A percentile compares a stretch with the other conserved stretches of the same genome.
Evolutionary conservation across 139 green algal species (phyloP).

Genomic region (Coelastrella sp.): DNA sequence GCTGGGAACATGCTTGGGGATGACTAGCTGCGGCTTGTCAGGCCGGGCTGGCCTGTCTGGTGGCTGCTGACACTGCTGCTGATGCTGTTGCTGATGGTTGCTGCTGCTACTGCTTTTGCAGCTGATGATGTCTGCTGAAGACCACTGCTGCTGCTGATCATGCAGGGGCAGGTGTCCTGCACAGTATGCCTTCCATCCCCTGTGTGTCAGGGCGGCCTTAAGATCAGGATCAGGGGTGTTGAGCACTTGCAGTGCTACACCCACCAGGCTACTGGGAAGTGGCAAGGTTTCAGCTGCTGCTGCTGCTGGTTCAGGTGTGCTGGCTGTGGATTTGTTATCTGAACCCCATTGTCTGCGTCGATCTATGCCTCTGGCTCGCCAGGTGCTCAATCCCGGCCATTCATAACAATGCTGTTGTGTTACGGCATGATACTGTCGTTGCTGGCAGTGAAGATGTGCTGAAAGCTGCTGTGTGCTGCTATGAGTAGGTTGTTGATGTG

Average conservation of each 20-base stretch:
- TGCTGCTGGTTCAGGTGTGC: conserved; percentile 1
- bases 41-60: conserved; percentile 64
- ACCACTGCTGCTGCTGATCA: not conserved
- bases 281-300: not conserved
- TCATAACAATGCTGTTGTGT: conserved; percentile 34
- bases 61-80: conserved; percentile 24
- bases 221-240: conserved; percentile 54
- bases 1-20: conserved; percentile 57
- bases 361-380: conserved; percentile 51
- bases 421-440: not conserved
- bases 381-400: conserved; percentile 54
- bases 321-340: not conserved
- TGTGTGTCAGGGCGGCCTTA: conserved; percentile 75
- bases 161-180: conserved; percentile 55
- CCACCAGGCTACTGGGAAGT: not conserved
- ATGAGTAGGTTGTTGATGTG: not conserved
- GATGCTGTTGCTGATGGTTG: not conserved
- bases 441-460: not conserved
- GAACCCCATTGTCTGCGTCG: conserved; percentile 43
- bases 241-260: conserved; percentile 26
- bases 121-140: not conserved
- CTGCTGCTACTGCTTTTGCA: conserved; percentile 34
- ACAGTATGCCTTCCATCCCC: conserved; percentile 65
- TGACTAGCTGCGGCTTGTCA: conserved; percentile 63
- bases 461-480: not conserved